Evolutionary conservation across 2,329 filamentous ascomycete genomes (phyloP).

Genomic region (Sordariomycetes sp.): DNA sequence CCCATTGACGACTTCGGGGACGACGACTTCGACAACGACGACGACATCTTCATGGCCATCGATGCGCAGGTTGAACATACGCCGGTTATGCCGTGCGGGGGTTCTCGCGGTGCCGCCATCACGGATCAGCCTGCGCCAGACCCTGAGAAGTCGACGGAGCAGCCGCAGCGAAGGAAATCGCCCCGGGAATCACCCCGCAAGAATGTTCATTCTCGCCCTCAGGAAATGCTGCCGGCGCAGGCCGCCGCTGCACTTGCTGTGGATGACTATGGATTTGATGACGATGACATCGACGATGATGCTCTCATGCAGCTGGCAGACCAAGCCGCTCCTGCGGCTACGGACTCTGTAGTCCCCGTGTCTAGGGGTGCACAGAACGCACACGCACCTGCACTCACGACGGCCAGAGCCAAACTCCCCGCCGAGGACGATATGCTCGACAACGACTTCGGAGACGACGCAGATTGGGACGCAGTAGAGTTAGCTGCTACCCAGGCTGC

Average conservation of each 20-base stretch:
- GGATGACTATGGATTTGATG: slow-evolving; percentile 47
- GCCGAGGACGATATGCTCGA: slow-evolving; percentile 11
- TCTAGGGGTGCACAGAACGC: background rate
- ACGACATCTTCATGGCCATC: slow-evolving; percentile 42
- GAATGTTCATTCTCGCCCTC: background rate
- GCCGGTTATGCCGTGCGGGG: background rate
- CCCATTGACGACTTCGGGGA: slow-evolving; percentile 34
- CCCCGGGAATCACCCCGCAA: slow-evolving; percentile 2
- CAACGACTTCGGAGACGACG: slow-evolving; percentile 49
- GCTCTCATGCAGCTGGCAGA: slow-evolving; percentile 25
- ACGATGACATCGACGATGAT: slow-evolving; percentile 54
- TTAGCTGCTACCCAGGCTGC: slow-evolving; percentile 57
- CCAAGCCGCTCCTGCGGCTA: background rate
- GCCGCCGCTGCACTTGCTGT: slow-evolving; percentile 6
- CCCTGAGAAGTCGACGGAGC: background rate
- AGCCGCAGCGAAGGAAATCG: background rate
- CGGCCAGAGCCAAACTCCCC: slow-evolving; percentile 5
- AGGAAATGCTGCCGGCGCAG: slow-evolving; percentile 1
- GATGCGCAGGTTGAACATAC: slow-evolving; percentile 2
- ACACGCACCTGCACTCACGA: no score
- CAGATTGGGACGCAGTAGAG: slow-evolving; percentile 69
- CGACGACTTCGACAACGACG: slow-evolving; percentile 49
- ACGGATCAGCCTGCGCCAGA: slow-evolving; percentile 5
- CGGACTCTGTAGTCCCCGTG: background rate
- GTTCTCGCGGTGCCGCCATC: background rate